phyloP scores from a whole-genome alignment of 164 flowering plant species.

The Akebia trifoliata region DNA sequence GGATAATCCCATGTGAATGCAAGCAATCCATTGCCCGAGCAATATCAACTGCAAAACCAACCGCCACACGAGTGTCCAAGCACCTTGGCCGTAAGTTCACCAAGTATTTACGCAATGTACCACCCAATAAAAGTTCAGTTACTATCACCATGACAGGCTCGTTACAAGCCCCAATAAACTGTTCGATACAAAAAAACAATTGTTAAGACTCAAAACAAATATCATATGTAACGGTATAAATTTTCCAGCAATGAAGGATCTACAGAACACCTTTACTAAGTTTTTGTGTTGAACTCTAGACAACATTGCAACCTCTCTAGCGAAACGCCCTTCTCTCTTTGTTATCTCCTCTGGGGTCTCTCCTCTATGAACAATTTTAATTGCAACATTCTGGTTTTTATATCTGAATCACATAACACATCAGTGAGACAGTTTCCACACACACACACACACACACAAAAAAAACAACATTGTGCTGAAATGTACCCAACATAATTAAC shows the following conservation, averaged over 20 bases:
- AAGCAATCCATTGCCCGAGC: constrained; percentile 92
- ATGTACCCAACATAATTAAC: not conserved
- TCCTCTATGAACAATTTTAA: constrained; percentile 79
- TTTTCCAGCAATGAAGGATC: not conserved
- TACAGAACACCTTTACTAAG: constrained; percentile 78
- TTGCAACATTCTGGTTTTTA: constrained; percentile 81
- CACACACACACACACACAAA: not conserved
- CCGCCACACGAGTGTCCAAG: constrained; percentile 59
- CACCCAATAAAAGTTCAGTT: constrained; percentile 83
- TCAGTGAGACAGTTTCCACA: not conserved
- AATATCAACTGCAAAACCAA: constrained; percentile 77
- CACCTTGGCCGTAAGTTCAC: constrained; percentile 63
- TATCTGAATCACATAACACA: constrained; percentile 40
- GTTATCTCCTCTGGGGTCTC: constrained; percentile 81
- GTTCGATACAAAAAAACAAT: constrained; percentile 17
- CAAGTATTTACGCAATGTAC: constrained; percentile 77
- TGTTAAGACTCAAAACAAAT: not conserved
- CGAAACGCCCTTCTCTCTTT: constrained; percentile 63
- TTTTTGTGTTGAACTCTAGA: constrained; percentile 93
- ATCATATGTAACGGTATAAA: not conserved
- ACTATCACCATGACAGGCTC: constrained; percentile 88
- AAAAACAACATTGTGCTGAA: not conserved
- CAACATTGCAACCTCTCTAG: constrained; percentile 85
- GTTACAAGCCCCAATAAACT: constrained; percentile 92
- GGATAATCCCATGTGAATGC: constrained; percentile 88